Evolutionary conservation across 108 stramenopile species (phyloP).

Genomic region (Bacterosira constricta): DNA sequence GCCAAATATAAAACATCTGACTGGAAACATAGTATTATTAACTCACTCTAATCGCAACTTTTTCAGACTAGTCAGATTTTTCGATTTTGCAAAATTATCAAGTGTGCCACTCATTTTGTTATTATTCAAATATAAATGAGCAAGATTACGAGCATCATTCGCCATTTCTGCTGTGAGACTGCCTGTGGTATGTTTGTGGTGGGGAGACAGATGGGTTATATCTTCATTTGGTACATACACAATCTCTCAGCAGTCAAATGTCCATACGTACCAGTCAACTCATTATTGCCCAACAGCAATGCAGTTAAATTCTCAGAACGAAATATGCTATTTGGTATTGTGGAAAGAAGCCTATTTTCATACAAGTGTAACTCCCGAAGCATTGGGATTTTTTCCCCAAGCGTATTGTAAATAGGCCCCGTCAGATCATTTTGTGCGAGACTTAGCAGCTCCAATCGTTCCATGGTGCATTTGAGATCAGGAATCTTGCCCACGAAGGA

Average conservation of each 20-base stretch:
- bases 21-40: no score
- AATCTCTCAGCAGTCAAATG: no score
- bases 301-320: constrained; percentile 25
- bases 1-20: no score
- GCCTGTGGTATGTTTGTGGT: constrained; percentile 30
- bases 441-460: constrained; percentile 15
- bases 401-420: constrained; percentile 20
- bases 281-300: constrained; percentile 44
- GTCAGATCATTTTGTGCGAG: constrained; percentile 38
- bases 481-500: constrained; percentile 17
- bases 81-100: constrained; percentile 35
- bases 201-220: constrained; percentile 20
- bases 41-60: constrained; percentile 25
- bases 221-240: no score
- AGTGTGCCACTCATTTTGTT: constrained; percentile 61
- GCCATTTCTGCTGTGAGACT: constrained; percentile 16
- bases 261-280: constrained; percentile 32
- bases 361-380: constrained; percentile 41
- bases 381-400: constrained; percentile 19
- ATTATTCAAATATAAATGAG: constrained; percentile 57
- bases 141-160: constrained; percentile 26
- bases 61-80: constrained; percentile 3
- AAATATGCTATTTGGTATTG: constrained; percentile 36
- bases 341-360: constrained; percentile 35
- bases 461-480: constrained; percentile 15